Evolutionary conservation across 208 protist species (phyloP).

Genomic region (Acanthamoeba castellanii): DNA sequence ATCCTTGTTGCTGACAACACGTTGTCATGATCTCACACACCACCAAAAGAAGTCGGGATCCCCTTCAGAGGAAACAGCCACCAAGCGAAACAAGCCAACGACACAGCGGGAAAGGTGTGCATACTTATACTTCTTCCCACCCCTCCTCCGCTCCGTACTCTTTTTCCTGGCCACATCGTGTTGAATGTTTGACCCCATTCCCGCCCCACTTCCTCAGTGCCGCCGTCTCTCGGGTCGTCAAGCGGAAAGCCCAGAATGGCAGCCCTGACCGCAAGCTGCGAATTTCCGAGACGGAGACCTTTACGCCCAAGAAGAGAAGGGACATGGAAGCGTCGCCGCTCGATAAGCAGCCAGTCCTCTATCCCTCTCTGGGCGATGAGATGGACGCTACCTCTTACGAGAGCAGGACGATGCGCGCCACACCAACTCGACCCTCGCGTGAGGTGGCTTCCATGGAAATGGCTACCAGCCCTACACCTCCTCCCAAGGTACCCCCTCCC

Average conservation of each 20-base stretch:
- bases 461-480: neutral
- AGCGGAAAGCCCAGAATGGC: conserved; percentile 50
- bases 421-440: neutral
- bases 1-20: neutral
- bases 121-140: neutral
- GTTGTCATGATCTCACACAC: neutral
- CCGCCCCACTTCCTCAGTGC: neutral
- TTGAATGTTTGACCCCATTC: neutral
- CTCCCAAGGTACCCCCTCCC: neutral
- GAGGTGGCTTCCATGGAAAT: neutral
- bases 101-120: neutral
- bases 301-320: conserved; percentile 25
- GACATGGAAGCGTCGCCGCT: neutral
- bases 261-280: neutral
- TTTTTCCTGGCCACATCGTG: neutral
- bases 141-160: neutral
- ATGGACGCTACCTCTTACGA: neutral
- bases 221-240: conserved; percentile 7
- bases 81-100: conserved; percentile 40
- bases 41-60: conserved; percentile 26
- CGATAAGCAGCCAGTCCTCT: neutral
- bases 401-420: neutral
- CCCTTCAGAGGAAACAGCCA: neutral
- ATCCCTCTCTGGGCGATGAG: neutral
- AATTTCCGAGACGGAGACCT: neutral